Conservation (phyloP, 2,329 filamentous ascomycete species). For the Geosmithia putterillii region DNA sequence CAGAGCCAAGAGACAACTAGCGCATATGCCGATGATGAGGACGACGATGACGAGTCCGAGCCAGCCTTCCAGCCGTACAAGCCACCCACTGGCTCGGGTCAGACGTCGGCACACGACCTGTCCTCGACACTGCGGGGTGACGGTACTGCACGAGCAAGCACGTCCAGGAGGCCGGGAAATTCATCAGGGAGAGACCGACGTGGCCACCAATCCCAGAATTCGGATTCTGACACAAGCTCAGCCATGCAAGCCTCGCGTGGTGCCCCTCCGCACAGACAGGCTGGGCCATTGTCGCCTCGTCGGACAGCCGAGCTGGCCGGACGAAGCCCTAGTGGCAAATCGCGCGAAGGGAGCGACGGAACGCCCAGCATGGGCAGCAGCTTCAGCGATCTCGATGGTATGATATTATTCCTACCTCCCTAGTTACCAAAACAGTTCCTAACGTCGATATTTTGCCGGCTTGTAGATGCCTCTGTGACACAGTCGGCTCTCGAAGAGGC, state of each 20-base stretch:
- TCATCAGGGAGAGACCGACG: slow-evolving; percentile 11
- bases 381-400: slow-evolving; percentile 75
- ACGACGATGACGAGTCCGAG: slow-evolving; percentile 34
- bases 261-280: slow-evolving; percentile 17
- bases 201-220: slow-evolving; percentile 39
- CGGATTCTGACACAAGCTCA: slow-evolving; percentile 50
- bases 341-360: slow-evolving; percentile 56
- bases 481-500: slow-evolving; percentile 73
- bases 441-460: slow-evolving; percentile 1
- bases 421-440: too few species aligned
- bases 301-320: slow-evolving; percentile 46
- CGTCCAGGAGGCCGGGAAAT: slow-evolving; percentile 12
- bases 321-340: slow-evolving; percentile 38
- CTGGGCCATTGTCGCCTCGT: slow-evolving; percentile 43
- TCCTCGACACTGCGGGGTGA: slow-evolving; percentile 40
- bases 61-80: slow-evolving; percentile 42
- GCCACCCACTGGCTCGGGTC: slow-evolving; percentile 17
- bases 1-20: slow-evolving; percentile 19
- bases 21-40: slow-evolving; percentile 38
- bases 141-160: slow-evolving; percentile 13
- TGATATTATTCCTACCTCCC: slow-evolving; percentile 4
- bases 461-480: slow-evolving; percentile 62
- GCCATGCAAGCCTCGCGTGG: slow-evolving; percentile 22
- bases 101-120: slow-evolving; percentile 29
- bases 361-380: slow-evolving; percentile 75